A percentile compares a stretch with the other conserved stretches of the same genome.
Evolutionary conservation across 495 filamentous ascomycete species (phyloP).

Genomic region (Rhizodiscina lignyota): DNA sequence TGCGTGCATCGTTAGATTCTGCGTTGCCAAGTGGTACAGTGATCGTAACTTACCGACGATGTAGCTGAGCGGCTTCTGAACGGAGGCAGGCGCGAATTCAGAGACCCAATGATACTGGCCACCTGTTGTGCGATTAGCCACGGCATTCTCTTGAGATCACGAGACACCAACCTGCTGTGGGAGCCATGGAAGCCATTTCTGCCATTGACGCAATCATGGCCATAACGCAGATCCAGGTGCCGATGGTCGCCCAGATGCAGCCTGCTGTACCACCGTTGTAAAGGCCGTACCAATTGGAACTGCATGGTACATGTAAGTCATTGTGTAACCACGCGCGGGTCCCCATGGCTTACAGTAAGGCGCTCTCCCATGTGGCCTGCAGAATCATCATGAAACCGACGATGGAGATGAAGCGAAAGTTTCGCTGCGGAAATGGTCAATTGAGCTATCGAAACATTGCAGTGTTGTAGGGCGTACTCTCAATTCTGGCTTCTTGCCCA

Average conservation of each 20-base stretch:
- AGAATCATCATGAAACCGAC: constrained; percentile 16
- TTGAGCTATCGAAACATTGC: background rate
- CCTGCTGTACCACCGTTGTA: constrained; percentile 7
- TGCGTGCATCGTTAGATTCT: background rate
- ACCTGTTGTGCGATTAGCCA: too few relatives aligned
- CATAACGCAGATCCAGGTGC: constrained; percentile 1
- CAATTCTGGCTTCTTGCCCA: constrained; percentile 2
- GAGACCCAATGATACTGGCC: constrained; percentile 30
- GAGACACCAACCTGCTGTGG: background rate
- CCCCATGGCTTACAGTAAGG: constrained; percentile 2
- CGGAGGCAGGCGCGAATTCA: constrained; percentile 21
- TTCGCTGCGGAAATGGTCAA: constrained; percentile 6
- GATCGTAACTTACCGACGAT: constrained; percentile 22
- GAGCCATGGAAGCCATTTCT: constrained; percentile 7
- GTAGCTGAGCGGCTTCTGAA: constrained; percentile 21
- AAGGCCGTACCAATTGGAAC: background rate
- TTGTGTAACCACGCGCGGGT: background rate
- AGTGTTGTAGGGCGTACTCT: background rate
- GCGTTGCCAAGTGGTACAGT: constrained; percentile 1
- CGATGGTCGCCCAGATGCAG: constrained; percentile 5
- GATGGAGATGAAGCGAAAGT: constrained; percentile 16
- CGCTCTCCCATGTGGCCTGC: constrained; percentile 13
- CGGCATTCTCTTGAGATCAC: background rate
- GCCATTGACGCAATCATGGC: constrained; percentile 4
- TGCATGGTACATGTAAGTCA: background rate